Conservation (phyloP, 2,329 filamentous ascomycete genomes). For the Emergomyces africanus region DNA sequence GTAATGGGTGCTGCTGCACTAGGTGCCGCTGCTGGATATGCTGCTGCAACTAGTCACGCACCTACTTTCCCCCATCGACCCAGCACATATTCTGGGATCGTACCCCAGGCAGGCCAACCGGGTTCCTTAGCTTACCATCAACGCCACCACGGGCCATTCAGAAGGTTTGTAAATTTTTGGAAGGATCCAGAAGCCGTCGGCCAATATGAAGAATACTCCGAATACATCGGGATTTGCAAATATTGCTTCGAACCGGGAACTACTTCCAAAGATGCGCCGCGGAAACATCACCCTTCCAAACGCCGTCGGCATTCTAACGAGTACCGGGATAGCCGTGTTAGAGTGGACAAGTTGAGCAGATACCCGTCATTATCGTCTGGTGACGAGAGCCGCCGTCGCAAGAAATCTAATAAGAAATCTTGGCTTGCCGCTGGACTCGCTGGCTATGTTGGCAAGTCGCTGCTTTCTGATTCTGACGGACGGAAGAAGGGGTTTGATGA, state of each 20-base stretch:
- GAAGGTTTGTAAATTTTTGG: conserved; percentile 47
- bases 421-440: conserved; percentile 44
- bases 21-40: conserved; percentile 32
- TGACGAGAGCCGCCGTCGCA: conserved; percentile 30
- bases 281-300: conserved; percentile 42
- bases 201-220: conserved; percentile 55
- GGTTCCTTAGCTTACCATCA: conserved; percentile 37
- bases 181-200: conserved; percentile 51
- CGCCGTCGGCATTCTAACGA: conserved; percentile 36
- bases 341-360: conserved; percentile 48
- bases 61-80: conserved; percentile 18
- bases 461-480: conserved; percentile 25
- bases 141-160: conserved; percentile 44
- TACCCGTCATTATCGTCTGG: conserved; percentile 44
- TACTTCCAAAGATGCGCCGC: conserved; percentile 43
- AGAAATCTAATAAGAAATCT: conserved; percentile 33
- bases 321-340: conserved; percentile 27
- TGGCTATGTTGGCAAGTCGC: conserved; percentile 42
- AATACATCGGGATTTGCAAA: conserved; percentile 53
- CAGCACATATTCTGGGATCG: conserved; percentile 15
- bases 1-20: conserved; percentile 34
- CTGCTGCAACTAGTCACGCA: conserved; percentile 25
- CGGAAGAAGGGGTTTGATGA: conserved; percentile 44
- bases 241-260: conserved; percentile 52
- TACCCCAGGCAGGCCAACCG: conserved; percentile 13